Base-by-base conservation (phyloP, 371 early-diverging fungal species). In the Mortierella sp. region DNA sequence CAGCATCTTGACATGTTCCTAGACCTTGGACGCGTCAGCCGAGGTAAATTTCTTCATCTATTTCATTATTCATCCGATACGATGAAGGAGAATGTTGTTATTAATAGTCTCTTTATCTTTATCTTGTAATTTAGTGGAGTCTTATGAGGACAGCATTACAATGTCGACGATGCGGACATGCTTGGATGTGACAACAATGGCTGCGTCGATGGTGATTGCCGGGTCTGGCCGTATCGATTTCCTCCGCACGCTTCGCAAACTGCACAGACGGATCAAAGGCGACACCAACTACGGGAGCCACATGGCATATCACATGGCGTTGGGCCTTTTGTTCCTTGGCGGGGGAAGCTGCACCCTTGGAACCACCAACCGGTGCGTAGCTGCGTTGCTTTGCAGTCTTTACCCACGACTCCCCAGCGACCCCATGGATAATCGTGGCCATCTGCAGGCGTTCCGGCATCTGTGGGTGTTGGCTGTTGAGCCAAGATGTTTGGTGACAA, bases 381-480 rank as follows among this genome's bases (percentile, higher is more conserved):
- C 96, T 1, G 92, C 90, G 0, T 87, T 98, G 6, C 74, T 96
- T 5, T 92, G 94, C 64, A 89, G 96, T 0, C 89, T 97, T 16
- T 98, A 93, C 81, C 97, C 98, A 16, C 90, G 93, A n/a, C 95
- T 92, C 40, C 96, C 96, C 0, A 88, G 82, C n/a, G 81, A 86
- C 4, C 88, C 92, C 0, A 82, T 81, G 13, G 97, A 97, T 82
- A 96, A 97, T 78, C 86, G 91, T 44, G 91, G 91, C 31, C 96
- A 97, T 82, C 74, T 96, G 51, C 97, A 98, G 82, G 93, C 93
- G 0, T 93, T 96, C 84, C 89, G 98, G 34, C 97, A 97, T 88
- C 78, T 98, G 46, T 98, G 98, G 98, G 93, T 93, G 0, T 80
- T 97, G 53, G 97, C 97, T 16, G 89, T 95, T 0, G 95, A 96